A percentile compares a stretch with the other conserved stretches of the same genome.
phyloP scores from a whole-genome alignment of 108 stramenopile species.

The Hondaea fermentalgiana region DNA sequence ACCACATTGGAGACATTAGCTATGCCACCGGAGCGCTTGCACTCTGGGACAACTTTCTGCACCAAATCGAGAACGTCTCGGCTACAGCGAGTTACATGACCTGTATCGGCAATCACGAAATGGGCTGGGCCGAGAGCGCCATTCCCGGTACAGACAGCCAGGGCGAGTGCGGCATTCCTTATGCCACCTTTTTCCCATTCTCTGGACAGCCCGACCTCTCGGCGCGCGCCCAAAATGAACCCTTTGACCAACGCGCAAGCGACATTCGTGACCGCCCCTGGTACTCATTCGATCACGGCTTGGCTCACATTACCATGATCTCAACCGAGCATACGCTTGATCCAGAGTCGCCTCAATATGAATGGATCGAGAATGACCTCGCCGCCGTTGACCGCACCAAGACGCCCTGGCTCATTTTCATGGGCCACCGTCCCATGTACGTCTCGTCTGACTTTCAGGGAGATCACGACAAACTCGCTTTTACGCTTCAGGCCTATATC shows the following conservation, averaged over 20 bases:
- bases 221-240: background rate
- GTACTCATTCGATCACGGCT: constrained; percentile 43
- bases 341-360: constrained; percentile 51
- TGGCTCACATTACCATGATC: constrained; percentile 60
- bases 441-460: constrained; percentile 52
- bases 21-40: constrained; percentile 61
- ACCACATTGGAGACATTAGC: constrained; percentile 58
- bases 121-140: constrained; percentile 32
- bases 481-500: constrained; percentile 55
- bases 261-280: background rate
- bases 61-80: background rate
- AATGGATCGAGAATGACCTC: constrained; percentile 63
- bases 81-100: background rate
- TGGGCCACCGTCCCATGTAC: constrained; percentile 69
- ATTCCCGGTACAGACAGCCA: background rate
- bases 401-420: constrained; percentile 72
- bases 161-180: background rate
- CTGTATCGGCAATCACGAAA: constrained; percentile 52
- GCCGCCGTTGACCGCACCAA: constrained; percentile 51
- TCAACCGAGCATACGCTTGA: constrained; percentile 62
- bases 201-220: background rate
- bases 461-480: constrained; percentile 55
- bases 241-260: background rate
- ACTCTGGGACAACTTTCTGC: constrained; percentile 62
- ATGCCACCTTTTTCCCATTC: background rate